Evolutionary conservation across 2,329 filamentous ascomycete genomes (phyloP).

Genomic region (Cadophora malorum): DNA sequence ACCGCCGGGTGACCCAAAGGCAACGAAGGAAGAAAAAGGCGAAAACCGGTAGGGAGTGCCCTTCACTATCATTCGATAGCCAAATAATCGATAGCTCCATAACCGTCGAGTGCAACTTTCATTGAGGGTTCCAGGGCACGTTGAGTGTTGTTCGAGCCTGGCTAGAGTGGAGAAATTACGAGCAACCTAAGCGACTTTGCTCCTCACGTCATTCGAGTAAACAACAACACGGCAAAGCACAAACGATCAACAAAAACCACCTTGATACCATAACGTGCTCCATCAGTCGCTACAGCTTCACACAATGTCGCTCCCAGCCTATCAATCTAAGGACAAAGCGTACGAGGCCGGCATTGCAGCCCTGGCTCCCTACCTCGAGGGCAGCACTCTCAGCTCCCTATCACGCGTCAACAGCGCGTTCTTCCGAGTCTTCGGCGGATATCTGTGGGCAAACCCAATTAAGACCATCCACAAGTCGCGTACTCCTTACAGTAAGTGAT

Average conservation of each 20-base stretch:
- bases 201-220: neutral
- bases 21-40: slow-evolving; percentile 2
- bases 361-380: slow-evolving; percentile 33
- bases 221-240: neutral
- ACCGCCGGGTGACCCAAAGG: neutral
- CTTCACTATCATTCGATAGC: neutral
- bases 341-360: slow-evolving; percentile 17
- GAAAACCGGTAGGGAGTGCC: neutral
- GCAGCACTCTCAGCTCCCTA: slow-evolving; percentile 21
- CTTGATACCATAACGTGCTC: neutral
- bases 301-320: slow-evolving; percentile 38
- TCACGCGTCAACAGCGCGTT: slow-evolving; percentile 33
- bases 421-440: slow-evolving; percentile 22
- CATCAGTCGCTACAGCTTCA: neutral
- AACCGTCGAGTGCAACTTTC: neutral
- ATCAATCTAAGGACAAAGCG: slow-evolving; percentile 30
- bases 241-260: neutral
- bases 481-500: slow-evolving; percentile 30
- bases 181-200: neutral
- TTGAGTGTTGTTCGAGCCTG: neutral
- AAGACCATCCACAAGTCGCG: slow-evolving; percentile 21
- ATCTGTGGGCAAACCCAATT: slow-evolving; percentile 38
- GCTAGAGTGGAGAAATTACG: neutral
- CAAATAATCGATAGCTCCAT: neutral
- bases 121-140: neutral